A percentile compares a stretch with the other conserved stretches of the same genome.
Evolutionary conservation across 306 rosid genomes (phyloP).

Genomic region (peach (Prunus persica)): DNA sequence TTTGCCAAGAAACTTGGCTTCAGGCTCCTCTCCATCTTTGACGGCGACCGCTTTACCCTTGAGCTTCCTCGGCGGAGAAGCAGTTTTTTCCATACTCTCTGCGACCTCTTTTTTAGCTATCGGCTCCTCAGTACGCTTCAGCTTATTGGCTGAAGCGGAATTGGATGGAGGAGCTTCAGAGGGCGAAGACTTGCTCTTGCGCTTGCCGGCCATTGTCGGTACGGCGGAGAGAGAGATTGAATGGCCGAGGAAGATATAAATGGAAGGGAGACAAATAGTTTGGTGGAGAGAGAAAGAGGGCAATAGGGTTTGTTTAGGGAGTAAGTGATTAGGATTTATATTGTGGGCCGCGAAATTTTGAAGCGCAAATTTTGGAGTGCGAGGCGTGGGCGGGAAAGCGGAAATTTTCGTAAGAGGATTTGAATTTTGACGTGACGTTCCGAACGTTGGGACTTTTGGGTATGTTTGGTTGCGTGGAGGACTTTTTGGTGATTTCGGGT

Average conservation of each 20-base stretch:
- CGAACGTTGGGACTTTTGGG: neutral
- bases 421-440: neutral
- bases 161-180: neutral
- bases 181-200: neutral
- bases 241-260: neutral
- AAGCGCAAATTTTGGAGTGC: neutral
- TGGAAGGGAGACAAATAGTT: neutral
- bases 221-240: neutral
- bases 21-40: neutral
- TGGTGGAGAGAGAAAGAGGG: neutral
- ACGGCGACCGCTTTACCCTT: neutral
- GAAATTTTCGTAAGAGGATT: neutral
- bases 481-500: neutral
- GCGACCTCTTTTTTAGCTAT: neutral
- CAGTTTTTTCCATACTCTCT: neutral
- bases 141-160: slow-evolving; percentile 23
- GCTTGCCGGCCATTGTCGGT: slow-evolving; percentile 15
- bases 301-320: neutral
- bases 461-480: neutral
- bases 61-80: neutral
- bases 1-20: slow-evolving; percentile 31
- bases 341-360: neutral
- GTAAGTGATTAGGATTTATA: neutral
- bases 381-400: neutral
- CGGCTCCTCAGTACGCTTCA: neutral